phyloP scores from a whole-genome alignment of 306 rosid species.

The Cucumis sativus region Cucumber_9930_V3 NC_026656.2:14204501-14205000 shows the following conservation, averaged over 20 bases:
- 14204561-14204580: slow-evolving; percentile 37
- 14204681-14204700: slow-evolving; percentile 43
- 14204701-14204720: slow-evolving; percentile 17
- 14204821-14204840: not conserved
- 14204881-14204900: not conserved
- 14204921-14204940: not conserved
- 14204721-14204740: slow-evolving; percentile 24
- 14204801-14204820: not conserved
- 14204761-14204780: not conserved
- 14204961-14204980: not conserved
- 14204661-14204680: slow-evolving; percentile 40
- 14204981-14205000: too few species aligned
- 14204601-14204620: slow-evolving; percentile 47
- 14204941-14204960: not conserved
- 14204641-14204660: slow-evolving; percentile 43
- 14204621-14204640: slow-evolving; percentile 32
- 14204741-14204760: slow-evolving; percentile 17
- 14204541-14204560: slow-evolving; percentile 58
- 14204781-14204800: not conserved
- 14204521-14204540: slow-evolving; percentile 35
- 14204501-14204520: slow-evolving; percentile 50
- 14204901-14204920: not conserved
- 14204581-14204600: slow-evolving; percentile 33
- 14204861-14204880: not conserved
- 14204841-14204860: not conserved